Evolutionary conservation across 306 rosid species (phyloP).

Genomic region (Albizia julibrissin): DNA sequence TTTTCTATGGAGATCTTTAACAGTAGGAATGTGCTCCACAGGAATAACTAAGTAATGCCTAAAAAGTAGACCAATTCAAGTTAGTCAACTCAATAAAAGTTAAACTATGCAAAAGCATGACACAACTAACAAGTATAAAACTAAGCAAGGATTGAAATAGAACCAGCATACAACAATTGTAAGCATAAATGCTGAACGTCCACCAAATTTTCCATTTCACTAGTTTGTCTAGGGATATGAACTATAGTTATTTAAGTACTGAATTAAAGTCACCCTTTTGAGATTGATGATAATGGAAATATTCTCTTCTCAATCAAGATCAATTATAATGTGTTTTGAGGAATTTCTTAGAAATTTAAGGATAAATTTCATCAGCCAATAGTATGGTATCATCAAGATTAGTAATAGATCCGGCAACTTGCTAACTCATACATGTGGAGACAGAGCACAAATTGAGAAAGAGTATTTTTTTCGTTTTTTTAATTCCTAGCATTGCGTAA

Average conservation of each 20-base stretch:
- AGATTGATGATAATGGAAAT: background rate
- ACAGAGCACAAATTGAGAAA: background rate
- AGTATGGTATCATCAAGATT: background rate
- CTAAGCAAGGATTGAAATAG: background rate
- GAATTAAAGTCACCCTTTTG: background rate
- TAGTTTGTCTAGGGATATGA: background rate
- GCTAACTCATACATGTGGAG: background rate
- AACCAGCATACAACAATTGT: background rate
- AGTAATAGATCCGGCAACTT: background rate
- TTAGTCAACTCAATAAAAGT: constrained; percentile 2
- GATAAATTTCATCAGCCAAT: background rate
- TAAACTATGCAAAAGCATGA: background rate
- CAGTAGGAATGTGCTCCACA: constrained; percentile 64
- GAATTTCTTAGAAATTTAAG: background rate
- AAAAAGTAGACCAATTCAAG: constrained; percentile 17
- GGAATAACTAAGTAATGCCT: constrained; percentile 90
- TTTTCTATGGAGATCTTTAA: constrained; percentile 56
- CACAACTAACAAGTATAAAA: background rate
- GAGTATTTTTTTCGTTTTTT: too few species aligned
- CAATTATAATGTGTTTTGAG: background rate
- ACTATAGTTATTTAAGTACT: background rate
- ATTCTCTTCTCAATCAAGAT: background rate
- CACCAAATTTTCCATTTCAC: constrained; percentile 6
- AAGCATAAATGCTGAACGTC: constrained; percentile 2
- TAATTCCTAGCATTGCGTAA: background rate